Conservation (phyloP, 140 eudicot genomes). For the Flaveria floridana region DNA sequence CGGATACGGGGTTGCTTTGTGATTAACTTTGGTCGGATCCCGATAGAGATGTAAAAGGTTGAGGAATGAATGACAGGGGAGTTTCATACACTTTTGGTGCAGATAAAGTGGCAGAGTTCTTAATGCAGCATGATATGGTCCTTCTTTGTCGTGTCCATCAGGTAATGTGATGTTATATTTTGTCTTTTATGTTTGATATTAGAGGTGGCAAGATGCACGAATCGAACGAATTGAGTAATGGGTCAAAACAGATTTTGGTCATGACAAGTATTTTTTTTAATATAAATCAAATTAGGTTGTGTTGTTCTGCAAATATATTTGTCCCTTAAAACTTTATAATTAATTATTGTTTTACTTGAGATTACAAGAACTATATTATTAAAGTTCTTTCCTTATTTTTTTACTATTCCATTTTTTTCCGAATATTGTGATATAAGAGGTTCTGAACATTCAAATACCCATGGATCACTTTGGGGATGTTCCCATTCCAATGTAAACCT, state of each 20-base stretch:
- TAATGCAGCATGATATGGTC: slow-evolving; percentile 46
- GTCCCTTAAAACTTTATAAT: too few species aligned
- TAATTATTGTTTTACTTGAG: too few species aligned
- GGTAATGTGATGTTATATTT: slow-evolving; percentile 33
- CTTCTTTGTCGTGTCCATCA: slow-evolving; percentile 83
- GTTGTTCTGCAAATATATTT: too few species aligned
- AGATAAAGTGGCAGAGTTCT: slow-evolving; percentile 53
- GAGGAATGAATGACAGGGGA: slow-evolving; percentile 83
- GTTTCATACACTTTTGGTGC: slow-evolving; percentile 65
- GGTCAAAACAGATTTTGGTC: background rate
- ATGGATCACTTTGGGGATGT: too few species aligned
- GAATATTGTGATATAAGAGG: too few species aligned
- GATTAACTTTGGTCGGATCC: slow-evolving; percentile 38
- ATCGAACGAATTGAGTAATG: background rate
- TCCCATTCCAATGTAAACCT: too few species aligned
- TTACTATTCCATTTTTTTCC: too few species aligned
- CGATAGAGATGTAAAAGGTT: slow-evolving; percentile 14
- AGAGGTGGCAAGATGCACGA: slow-evolving; percentile 1
- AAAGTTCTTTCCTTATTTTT: too few species aligned
- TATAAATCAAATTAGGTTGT: too few species aligned
- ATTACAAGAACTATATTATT: too few species aligned
- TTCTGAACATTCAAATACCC: too few species aligned
- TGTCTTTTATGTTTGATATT: background rate
- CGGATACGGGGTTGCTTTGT: slow-evolving; percentile 69
- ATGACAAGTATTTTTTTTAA: background rate